phyloP scores from a whole-genome alignment of 1,284 basidiomycete species.

The Boletus semigastroideus region DNA sequence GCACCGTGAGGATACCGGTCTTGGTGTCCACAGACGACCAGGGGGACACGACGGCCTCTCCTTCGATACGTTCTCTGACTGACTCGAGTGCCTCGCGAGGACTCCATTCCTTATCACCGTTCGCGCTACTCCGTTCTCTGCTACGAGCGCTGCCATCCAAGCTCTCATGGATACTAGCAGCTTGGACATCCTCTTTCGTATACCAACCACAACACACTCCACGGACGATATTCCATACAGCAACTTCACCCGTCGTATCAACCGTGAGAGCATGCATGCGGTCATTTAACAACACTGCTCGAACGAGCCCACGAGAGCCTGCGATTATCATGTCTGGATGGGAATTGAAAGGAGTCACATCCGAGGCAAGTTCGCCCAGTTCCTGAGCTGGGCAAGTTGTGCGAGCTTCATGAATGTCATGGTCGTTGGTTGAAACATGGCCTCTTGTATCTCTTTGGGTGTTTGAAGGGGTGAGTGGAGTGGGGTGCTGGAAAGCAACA shows the following conservation, averaged over 20 bases:
- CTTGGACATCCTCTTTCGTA: constrained; percentile 61
- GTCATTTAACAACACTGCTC: constrained; percentile 85
- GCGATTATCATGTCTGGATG: constrained; percentile 71
- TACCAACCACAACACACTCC: constrained; percentile 79
- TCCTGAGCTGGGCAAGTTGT: constrained; percentile 68
- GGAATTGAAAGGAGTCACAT: constrained; percentile 67
- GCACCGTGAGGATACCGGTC: constrained; percentile 85
- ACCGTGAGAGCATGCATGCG: constrained; percentile 90
- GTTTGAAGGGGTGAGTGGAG: constrained; percentile 40
- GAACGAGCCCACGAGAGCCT: constrained; percentile 83
- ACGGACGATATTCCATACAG: constrained; percentile 89
- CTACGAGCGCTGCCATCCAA: constrained; percentile 35
- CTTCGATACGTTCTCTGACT: constrained; percentile 87
- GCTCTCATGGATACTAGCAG: constrained; percentile 43
- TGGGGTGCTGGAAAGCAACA: constrained; percentile 33
- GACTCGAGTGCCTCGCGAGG: constrained; percentile 85
- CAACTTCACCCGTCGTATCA: constrained; percentile 83
- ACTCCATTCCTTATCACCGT: constrained; percentile 48
- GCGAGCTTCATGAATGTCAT: constrained; percentile 40
- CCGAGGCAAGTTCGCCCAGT: constrained; percentile 66
- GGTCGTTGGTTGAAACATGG: constrained; percentile 22
- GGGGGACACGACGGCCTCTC: constrained; percentile 80
- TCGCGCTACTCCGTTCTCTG: constrained; percentile 31
- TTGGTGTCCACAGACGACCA: constrained; percentile 94
- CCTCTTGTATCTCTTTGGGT: constrained; percentile 25